Evolutionary conservation across 805 yeast species (phyloP), one percentile per base, ranked within the genome.

Genomic region (Candida germanica): DNA sequence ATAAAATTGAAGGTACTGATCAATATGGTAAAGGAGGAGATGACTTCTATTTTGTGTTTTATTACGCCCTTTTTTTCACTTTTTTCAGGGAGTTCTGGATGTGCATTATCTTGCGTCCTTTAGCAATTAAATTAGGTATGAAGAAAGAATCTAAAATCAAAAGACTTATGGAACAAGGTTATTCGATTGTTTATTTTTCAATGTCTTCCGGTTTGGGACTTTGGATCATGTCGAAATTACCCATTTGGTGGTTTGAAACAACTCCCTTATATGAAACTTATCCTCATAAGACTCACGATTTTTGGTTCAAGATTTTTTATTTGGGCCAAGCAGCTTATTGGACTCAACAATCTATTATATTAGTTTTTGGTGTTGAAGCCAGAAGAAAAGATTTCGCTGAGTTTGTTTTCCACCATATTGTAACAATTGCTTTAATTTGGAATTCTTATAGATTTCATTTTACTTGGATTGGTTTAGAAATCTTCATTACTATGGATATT

Each of bases 351-450:
- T 81, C 94, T 1, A 79, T 85, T 26, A 84, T 93, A 21, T 69
- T 93, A 45, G 64, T 79, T 30, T 70, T 93, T 45, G 95, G 84
- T 59, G 72, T 93, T 42, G 99, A 93, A 62, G 87, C 87, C 59
- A 98, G 96, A 39, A 77, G 99, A 61, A 89, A 88, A 61, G 99
- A 93, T 59, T 89, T 80, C 64, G 68, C 80, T 50, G 98, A 93
- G 62, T 74, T 93, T 42, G 86, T 91, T 26, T 80, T 87, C 60
- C 99, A 93, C 61, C 99, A 93, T 59, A 75, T 93, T 44, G 80
- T 93, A 45, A 93, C 99, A 17, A 79, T 93, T 58, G 77, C 87
- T 3, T 75, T 93, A 49, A 88, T 93, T 51, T 82, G 83, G 77
- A 70, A 77, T 36, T 86, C 96, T 8, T 91, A 93, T 60, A 77